Evolutionary conservation across 2,329 filamentous ascomycete species (phyloP), one percentile per base, ranked within the genome.

Genomic region (Botrytis byssoidea): DNA sequence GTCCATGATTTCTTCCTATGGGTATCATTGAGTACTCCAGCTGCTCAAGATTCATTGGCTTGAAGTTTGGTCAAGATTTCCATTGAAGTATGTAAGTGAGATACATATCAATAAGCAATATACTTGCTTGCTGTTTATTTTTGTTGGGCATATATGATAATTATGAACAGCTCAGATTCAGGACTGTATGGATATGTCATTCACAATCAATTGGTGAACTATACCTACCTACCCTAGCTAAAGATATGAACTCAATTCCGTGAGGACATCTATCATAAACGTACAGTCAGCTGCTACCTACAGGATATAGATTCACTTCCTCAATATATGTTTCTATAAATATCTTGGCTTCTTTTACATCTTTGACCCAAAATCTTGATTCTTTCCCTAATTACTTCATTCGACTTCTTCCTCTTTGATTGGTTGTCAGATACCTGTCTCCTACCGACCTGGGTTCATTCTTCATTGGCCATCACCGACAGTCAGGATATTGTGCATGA

Each of bases 401-500:
- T 48, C 10, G 14, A 32, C 32, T 20, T 40, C 12, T 25, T n/a
- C 46, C 66, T 40, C 66, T 63, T 29, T 51, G 32, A 37, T 37
- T 35, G 14, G 32, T 35, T 51, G 32, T 32, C 32, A 48, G 10
- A 35, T 35, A 35, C 57, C 32, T 40, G 37, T 37, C 55, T 51
- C 69, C 16, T 46, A 29, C 29, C 68, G 22, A 40, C 32, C 16
- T 64, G 44, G 51, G 40, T 60, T 44, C 9, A 59, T 29, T 42
- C 25, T 65, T 44, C 44, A 64, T 71, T 51, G 35, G 48, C 46
- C 65, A 29, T 37, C 46, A 9, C 59, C 48, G 29, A 37, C n/a
- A 22, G 16, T 29, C 61, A 29, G 32, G 46, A 40, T 29, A 66
- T 42, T 44, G 61, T 71, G 69, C 69, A 71, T 71, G 35, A 51